Base-by-base conservation (phyloP, 352 stramenopile species). In the Globisporangium iwayamae region DNA sequence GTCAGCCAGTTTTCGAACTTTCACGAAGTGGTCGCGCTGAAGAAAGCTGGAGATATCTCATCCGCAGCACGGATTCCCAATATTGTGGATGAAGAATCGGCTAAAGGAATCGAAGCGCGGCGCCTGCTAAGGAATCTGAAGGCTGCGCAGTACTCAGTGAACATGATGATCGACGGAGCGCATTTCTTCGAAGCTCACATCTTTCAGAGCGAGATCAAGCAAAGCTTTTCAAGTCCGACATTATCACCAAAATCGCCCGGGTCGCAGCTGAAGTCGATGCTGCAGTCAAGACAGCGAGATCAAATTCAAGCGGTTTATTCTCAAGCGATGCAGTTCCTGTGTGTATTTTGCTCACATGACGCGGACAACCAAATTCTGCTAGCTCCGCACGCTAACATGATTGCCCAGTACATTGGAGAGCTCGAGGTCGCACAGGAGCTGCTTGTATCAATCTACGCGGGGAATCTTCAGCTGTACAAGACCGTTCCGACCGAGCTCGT, bases 171-270 rank as follows among this genome's bases (percentile, higher is more conserved):
- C 20, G 81, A 89, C 70, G 83, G 83, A 9, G 80, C 79, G 13
- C 81, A 92, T 60, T 88, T 89, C 51, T 92, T 85, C 20, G 79
- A 89, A 55, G 76, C 76, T 0, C 78, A 90, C 56, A 48, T 80
- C 25, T 62, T 58, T 18, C 60, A 69, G 10, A 32, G 67, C n/a
- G 58, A 74, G 2, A 2, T 39, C 20, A 64, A 60, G 20, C 30
- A 45, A n/a, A 56, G 25, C 18, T 47, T n/a, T 28, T 11, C 13
- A 18, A 56, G 48, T 30, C 32, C 56, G 5, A 20, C 18, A 32
- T 28, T 43, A 38, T 30, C 51, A 6, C n/a, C 60, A 32, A 22
- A 18, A n/a, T 80, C 65, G 28, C 66, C 58, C 36, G 73, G 54
- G n/a, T 62, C 62, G 38, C 67, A 65, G 25, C 71, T 71, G 9